Evolutionary conservation across 192 early-diverging fungal genomes (phyloP).

Genomic region (Entomortierella chlamydospora): DNA sequence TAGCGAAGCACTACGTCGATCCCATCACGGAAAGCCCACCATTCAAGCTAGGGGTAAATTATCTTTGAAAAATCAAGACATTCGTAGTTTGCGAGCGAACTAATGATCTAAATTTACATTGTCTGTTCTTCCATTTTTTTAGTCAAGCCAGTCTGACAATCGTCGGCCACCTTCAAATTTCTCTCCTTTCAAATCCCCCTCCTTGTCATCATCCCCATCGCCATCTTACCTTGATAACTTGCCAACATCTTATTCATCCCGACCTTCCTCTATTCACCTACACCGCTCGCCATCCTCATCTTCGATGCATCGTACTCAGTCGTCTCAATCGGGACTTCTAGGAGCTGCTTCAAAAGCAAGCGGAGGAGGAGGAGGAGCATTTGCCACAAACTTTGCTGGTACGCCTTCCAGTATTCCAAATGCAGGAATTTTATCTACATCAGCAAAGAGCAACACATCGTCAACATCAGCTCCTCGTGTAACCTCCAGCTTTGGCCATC

Average conservation of each 20-base stretch:
- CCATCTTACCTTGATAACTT: slow-evolving; percentile 38
- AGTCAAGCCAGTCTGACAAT: slow-evolving; percentile 44
- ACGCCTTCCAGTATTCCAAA: slow-evolving; percentile 10
- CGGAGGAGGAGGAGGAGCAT: background rate
- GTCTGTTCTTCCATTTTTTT: background rate
- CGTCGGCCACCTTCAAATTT: slow-evolving; percentile 28
- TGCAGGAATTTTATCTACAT: slow-evolving; percentile 44
- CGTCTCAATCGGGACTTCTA: slow-evolving; percentile 31
- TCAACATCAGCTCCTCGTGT: slow-evolving; percentile 52
- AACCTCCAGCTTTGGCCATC: slow-evolving; percentile 55
- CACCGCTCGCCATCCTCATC: slow-evolving; percentile 50
- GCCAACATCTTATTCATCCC: slow-evolving; percentile 26
- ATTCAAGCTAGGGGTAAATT: slow-evolving; percentile 31
- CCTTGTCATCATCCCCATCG: slow-evolving; percentile 55
- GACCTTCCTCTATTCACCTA: slow-evolving; percentile 40
- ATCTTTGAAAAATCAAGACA: no score
- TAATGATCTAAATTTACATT: no score
- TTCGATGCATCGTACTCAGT: slow-evolving; percentile 51
- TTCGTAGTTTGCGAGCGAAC: no score
- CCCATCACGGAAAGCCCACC: slow-evolving; percentile 47
- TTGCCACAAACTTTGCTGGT: slow-evolving; percentile 10
- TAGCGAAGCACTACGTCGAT: slow-evolving; percentile 40
- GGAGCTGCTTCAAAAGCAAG: slow-evolving; percentile 24
- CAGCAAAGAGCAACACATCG: slow-evolving; percentile 46
- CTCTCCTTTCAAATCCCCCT: slow-evolving; percentile 58